Conservation (phyloP, 106 monocot genomes). For the Dendrobium nobile region DNA sequence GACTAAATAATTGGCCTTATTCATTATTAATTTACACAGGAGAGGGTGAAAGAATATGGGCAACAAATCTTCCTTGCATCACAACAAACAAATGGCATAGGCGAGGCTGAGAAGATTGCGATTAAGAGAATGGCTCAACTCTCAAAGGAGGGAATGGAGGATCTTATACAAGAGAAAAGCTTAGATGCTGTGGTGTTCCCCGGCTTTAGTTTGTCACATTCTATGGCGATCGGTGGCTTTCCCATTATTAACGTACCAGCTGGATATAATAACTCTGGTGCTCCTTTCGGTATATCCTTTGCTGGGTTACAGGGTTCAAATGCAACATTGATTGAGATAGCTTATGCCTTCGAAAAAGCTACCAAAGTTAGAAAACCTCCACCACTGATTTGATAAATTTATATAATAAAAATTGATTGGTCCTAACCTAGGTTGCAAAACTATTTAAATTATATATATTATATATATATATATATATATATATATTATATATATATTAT, state of each 20-base stretch:
- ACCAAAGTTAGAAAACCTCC: slow-evolving; percentile 23
- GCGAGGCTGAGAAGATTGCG: not conserved
- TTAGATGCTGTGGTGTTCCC: slow-evolving; percentile 41
- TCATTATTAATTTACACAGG: slow-evolving; percentile 3
- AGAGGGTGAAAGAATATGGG: slow-evolving; percentile 19
- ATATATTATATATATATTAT: too few relatives aligned
- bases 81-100: slow-evolving; percentile 24
- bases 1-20: too few relatives aligned
- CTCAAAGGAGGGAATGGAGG: slow-evolving; percentile 28
- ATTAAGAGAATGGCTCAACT: slow-evolving; percentile 14
- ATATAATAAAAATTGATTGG: too few relatives aligned
- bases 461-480: too few relatives aligned
- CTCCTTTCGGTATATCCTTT: slow-evolving; percentile 34
- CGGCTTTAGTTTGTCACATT: not conserved
- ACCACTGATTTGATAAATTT: too few relatives aligned
- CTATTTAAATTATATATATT: too few relatives aligned
- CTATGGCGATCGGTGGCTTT: slow-evolving; percentile 29
- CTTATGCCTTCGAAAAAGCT: slow-evolving; percentile 43
- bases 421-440: too few relatives aligned
- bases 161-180: slow-evolving; percentile 12
- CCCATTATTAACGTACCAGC: slow-evolving; percentile 39
- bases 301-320: slow-evolving; percentile 39
- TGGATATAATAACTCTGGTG: slow-evolving; percentile 15
- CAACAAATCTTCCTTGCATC: slow-evolving; percentile 21
- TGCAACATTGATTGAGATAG: slow-evolving; percentile 40